Percentiles rank a stretch among this genome's conserved stretches.
These are phyloP conservation scores for Austropuccinia psidii DNA, from an alignment of 1,284 basidiomycete genomes.

Conservation along the genomic window DNA sequence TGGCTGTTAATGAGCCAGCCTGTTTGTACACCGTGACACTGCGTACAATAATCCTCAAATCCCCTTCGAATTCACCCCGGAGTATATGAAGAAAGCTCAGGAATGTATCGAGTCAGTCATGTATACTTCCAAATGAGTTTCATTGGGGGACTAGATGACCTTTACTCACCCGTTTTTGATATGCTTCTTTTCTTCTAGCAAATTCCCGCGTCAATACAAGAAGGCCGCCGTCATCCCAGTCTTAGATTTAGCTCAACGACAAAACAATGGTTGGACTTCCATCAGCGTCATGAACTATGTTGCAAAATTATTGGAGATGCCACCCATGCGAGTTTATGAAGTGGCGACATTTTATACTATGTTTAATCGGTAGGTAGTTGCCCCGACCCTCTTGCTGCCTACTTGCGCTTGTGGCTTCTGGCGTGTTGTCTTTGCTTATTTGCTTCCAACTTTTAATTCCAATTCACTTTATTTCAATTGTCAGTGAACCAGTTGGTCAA, in stretches of 20 bases:
- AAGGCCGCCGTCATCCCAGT: slow-evolving; percentile 91
- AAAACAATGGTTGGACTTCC: slow-evolving; percentile 98
- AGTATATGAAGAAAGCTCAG: slow-evolving; percentile 74
- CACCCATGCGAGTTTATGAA: slow-evolving; percentile 98
- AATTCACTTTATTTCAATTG: too few species aligned
- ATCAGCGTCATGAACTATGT: slow-evolving; percentile 99
- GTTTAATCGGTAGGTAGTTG: slow-evolving; percentile 67
- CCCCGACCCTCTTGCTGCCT: background rate
- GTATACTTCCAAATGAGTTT: background rate
- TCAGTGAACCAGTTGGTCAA: slow-evolving; percentile 86
- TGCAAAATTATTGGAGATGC: slow-evolving; percentile 69
- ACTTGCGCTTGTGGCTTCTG: background rate
- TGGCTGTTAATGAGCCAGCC: too few species aligned
- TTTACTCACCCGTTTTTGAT: background rate
- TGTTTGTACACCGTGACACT: slow-evolving; percentile 36
- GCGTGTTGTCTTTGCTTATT: too few species aligned
- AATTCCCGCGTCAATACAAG: slow-evolving; percentile 95
- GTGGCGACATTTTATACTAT: slow-evolving; percentile 99
- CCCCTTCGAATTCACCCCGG: slow-evolving; percentile 73
- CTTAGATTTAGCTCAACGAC: slow-evolving; percentile 89
- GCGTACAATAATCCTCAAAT: slow-evolving; percentile 50
- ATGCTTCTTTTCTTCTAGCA: slow-evolving; percentile 66
- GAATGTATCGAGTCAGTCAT: slow-evolving; percentile 43
- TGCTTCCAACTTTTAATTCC: too few species aligned
- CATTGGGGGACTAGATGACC: background rate